These are phyloP conservation scores for Teratosphaeria viscida DNA, from an alignment of 2,329 filamentous ascomycete species.

Conservation along the genomic window DNA sequence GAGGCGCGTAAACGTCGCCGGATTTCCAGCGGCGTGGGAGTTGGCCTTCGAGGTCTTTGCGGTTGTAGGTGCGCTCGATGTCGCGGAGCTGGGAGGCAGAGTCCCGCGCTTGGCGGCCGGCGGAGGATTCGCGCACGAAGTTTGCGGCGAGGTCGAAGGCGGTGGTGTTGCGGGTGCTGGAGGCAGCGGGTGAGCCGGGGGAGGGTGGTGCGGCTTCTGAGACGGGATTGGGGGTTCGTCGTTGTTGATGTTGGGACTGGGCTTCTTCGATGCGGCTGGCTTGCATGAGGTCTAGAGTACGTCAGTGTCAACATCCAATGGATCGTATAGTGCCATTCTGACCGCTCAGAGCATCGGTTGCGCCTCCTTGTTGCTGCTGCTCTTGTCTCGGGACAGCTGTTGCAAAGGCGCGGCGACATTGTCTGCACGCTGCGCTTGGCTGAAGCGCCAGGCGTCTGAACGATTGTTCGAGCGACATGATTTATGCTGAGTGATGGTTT, in stretches of 20 bases:
- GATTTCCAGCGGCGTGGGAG: slow-evolving; percentile 59
- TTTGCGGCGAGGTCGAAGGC: slow-evolving; percentile 1
- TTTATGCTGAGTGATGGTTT: background rate
- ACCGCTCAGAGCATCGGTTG: slow-evolving; percentile 18
- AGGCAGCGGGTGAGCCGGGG: background rate
- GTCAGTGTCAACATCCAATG: background rate
- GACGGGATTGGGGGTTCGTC: background rate
- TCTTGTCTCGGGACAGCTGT: slow-evolving; percentile 8
- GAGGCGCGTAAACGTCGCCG: slow-evolving; percentile 84
- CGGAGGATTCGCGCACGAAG: slow-evolving; percentile 2
- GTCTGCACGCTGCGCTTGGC: slow-evolving; percentile 14
- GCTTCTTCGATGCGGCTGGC: slow-evolving; percentile 1
- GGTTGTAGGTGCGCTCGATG: slow-evolving; percentile 17
- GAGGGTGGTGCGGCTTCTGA: slow-evolving; percentile 1
- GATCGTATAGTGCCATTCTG: background rate
- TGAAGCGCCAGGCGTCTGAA: slow-evolving; percentile 18
- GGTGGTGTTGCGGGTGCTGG: background rate
- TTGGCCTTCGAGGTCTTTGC: slow-evolving; percentile 48
- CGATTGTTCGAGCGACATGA: slow-evolving; percentile 21
- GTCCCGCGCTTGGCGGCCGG: slow-evolving; percentile 8
- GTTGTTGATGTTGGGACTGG: background rate
- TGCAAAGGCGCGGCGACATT: slow-evolving; percentile 18
- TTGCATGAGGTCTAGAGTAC: slow-evolving; percentile 5
- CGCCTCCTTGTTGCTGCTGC: slow-evolving; percentile 12
- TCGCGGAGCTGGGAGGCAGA: background rate